Evolutionary conservation across 768 basidiomycete genomes (phyloP).

Genomic region (Scleroderma bovista): DNA sequence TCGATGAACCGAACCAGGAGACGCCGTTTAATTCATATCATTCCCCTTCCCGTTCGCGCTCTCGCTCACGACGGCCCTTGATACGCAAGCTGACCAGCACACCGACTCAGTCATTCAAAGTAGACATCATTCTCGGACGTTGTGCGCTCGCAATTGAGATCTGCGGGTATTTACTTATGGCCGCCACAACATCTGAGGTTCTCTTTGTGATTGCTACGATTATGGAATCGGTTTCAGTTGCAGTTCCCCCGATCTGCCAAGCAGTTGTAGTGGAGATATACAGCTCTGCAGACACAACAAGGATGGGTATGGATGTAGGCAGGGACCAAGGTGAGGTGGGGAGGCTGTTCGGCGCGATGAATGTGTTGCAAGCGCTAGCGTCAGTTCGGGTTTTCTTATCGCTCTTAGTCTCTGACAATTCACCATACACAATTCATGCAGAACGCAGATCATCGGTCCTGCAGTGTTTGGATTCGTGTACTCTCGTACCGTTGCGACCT

Average conservation of each 20-base stretch:
- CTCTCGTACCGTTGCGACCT: constrained; percentile 60
- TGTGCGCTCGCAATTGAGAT: constrained; percentile 55
- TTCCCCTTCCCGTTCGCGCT: constrained; percentile 2
- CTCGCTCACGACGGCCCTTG: constrained; percentile 4
- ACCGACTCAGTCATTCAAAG: constrained; percentile 36
- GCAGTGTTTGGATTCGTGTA: constrained; percentile 68
- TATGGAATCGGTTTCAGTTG: constrained; percentile 53
- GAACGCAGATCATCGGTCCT: constrained; percentile 67
- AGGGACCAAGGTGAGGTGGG: constrained; percentile 50
- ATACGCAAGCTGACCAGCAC: not conserved
- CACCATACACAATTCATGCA: constrained; percentile 20
- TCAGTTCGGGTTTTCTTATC: constrained; percentile 23
- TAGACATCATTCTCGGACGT: constrained; percentile 70
- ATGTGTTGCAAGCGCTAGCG: constrained; percentile 68
- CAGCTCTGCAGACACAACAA: not conserved
- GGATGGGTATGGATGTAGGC: constrained; percentile 38
- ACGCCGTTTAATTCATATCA: not conserved
- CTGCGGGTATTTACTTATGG: constrained; percentile 45
- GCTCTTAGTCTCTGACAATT: not conserved
- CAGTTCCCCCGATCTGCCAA: constrained; percentile 61
- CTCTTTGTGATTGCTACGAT: constrained; percentile 48
- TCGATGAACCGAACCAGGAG: constrained; percentile 14
- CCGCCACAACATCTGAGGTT: constrained; percentile 38
- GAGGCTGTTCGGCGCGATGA: constrained; percentile 73
- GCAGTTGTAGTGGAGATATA: constrained; percentile 70